Base-by-base conservation (phyloP, 2,329 filamentous ascomycete genomes). In the Apiospora pterosperma region DNA sequence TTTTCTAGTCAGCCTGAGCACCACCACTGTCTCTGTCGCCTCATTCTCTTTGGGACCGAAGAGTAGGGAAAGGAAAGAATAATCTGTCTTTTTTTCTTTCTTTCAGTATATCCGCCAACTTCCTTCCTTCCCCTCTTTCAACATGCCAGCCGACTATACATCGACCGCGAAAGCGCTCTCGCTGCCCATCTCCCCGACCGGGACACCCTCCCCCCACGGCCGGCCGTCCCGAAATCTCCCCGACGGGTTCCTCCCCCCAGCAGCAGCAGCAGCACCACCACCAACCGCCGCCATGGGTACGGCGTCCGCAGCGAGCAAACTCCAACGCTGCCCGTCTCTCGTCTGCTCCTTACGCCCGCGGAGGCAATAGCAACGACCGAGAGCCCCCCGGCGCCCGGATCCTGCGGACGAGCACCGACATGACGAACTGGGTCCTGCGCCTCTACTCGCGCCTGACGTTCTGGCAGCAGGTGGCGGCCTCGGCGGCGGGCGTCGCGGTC, bases 381-480 rank as follows among this genome's bases (percentile, higher is more conserved):
- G 61, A 64, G 38, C 73, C 80, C 64, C 72, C 79, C 58, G 73
- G 76, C 63, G 75, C 77, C 42, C 79, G 81, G 66, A 73, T 81
- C 63, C 72, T 81, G 66, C 76, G 74, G 52, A 78, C 76, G 21
- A 77, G 79, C 59, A 74, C 79, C 64, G 78, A 82, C 68, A 71
- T 83, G 11, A 76, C 68, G 55, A 72, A 78, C 69, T 75, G 82
- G 65, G 74, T 81, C 34, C 61, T 83, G 58, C 77, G 79, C 64
- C 78, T 84, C 58, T 91, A 86, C 78, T 76, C 82, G 67, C 79
- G 79, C 67, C 80, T 92, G 62, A 81, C 85, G 16, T 80, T 85
- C 1, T 72, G 87, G 64, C 90, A 96, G 76, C 86, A 86, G 70
- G 76, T 88, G 7, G 80, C 89, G 23, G 81, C 89, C 23, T 76